Base-by-base conservation (phyloP, 1,139 yeast species). In the Diutina mesorugosa region DNA sequence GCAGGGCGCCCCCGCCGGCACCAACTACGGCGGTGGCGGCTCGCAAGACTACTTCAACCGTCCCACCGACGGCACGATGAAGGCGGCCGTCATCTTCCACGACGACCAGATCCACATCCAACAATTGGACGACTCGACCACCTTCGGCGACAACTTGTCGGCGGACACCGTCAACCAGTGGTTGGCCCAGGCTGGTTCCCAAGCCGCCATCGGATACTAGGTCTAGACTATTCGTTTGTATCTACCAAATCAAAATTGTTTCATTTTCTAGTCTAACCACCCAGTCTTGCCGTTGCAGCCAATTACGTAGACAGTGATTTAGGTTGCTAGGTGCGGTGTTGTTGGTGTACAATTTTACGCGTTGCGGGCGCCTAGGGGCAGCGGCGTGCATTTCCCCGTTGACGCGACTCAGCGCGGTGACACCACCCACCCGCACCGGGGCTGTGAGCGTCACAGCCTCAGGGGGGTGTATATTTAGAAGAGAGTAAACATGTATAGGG, bases 21-120 rank as follows among this genome's bases (percentile, higher is more conserved):
- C 79, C 62, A 76, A 84, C 59, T 79, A 79, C 57, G 68, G 74
- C 7, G 93, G 93, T 59, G 68, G 85, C 52, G 81, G 78, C 60
- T 75, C 80, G 48, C 71, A 72, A 54, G 90, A 85, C 53, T 84
- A 77, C 65, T 72, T 85, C 58, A 67, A 72, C 58, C 81, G 90
- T 76, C 76, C 76, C 57, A 71, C 75, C 57, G 57, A 63, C 6
- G 67, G 72, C 8, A 71, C 78, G 38, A 82, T 84, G 86, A 72
- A 63, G 59, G 93, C 91, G 59, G 91, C 91, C 66, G 90, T 84
- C 55, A 74, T 81, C 12, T 85, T 86, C 64, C 80, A 62, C 57
- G 59, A 48, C 45, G 57, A 57, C 48, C 58, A 57, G 54, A 58
- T 60, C 56, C 62, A 59, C 58, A 54, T 60, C 32, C 57, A 55